A percentile compares a stretch with the other conserved stretches of the same genome.
phyloP scores from a whole-genome alignment of 2,329 filamentous ascomycete genomes.

The Arthrobotrys sphaeroides region DNA sequence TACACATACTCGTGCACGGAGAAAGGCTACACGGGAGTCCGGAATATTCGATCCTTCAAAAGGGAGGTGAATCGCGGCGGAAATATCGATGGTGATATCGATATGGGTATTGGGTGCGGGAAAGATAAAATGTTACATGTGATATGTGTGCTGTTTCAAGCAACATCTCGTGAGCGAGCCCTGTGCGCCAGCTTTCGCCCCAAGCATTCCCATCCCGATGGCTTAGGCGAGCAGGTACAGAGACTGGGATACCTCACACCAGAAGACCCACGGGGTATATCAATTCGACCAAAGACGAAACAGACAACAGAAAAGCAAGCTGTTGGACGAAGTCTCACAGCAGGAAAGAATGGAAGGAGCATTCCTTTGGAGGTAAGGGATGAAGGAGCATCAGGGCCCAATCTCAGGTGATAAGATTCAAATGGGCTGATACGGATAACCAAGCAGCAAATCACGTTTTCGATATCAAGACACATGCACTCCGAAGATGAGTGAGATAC shows the following conservation, averaged over 20 bases:
- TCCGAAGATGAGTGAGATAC: conserved; percentile 10
- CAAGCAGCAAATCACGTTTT: conserved; percentile 48
- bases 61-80: conserved; percentile 17
- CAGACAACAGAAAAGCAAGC: conserved; percentile 37
- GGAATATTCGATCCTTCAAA: conserved; percentile 24
- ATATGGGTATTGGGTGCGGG: conserved; percentile 3
- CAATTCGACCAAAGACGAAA: conserved; percentile 12
- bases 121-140: conserved; percentile 45
- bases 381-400: background rate
- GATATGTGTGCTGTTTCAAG: conserved; percentile 52
- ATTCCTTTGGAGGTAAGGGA: conserved; percentile 40
- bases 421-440: conserved; percentile 47
- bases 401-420: conserved; percentile 26
- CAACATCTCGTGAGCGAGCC: conserved; percentile 53
- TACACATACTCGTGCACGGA: conserved; percentile 40
- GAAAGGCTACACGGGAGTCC: background rate
- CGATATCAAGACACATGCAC: conserved; percentile 39
- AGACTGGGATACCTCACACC: conserved; percentile 28
- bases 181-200: conserved; percentile 36
- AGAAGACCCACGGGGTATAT: conserved; percentile 33
- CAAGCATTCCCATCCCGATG: background rate
- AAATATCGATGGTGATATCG: conserved; percentile 6
- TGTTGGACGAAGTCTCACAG: conserved; percentile 16
- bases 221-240: conserved; percentile 31
- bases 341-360: conserved; percentile 19